phyloP scores from a whole-genome alignment of 768 basidiomycete species.

The Boletus rubroflammeus region DNA sequence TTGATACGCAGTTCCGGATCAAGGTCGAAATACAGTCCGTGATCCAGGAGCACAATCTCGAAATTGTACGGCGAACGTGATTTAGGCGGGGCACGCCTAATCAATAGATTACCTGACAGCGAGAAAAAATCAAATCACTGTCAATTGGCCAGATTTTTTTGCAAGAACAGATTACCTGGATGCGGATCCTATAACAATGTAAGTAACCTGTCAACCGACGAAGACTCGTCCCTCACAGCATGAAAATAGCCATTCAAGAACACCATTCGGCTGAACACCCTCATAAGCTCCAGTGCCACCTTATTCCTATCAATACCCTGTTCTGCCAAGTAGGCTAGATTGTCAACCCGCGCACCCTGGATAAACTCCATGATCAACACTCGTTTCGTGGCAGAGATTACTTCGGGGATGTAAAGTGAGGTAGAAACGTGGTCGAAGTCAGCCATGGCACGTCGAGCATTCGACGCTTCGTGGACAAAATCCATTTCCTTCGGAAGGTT shows the following conservation, averaged over 20 bases:
- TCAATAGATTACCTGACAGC: slow-evolving; percentile 76
- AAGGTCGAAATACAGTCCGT: slow-evolving; percentile 92
- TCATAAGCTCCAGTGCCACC: slow-evolving; percentile 83
- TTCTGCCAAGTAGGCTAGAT: slow-evolving; percentile 75
- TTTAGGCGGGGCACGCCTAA: slow-evolving; percentile 60
- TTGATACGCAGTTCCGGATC: slow-evolving; percentile 75
- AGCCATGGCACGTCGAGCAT: slow-evolving; percentile 63
- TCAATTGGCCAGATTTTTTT: not conserved
- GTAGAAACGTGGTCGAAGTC: slow-evolving; percentile 72
- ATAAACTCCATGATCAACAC: slow-evolving; percentile 96
- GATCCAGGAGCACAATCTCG: slow-evolving; percentile 92
- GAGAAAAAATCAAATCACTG: not conserved
- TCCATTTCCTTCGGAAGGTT: slow-evolving; percentile 94
- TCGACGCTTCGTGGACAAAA: slow-evolving; percentile 85
- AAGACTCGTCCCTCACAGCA: slow-evolving; percentile 49
- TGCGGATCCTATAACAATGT: slow-evolving; percentile 69
- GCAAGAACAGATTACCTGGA: slow-evolving; percentile 48
- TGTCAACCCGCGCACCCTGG: slow-evolving; percentile 84
- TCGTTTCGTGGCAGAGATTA: slow-evolving; percentile 76
- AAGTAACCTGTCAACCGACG: slow-evolving; percentile 5
- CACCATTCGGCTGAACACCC: slow-evolving; percentile 94
- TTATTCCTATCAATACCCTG: slow-evolving; percentile 89
- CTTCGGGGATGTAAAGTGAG: slow-evolving; percentile 84
- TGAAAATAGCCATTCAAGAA: slow-evolving; percentile 92
- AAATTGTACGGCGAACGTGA: slow-evolving; percentile 90